Evolutionary conservation across 139 green algal species (phyloP), one percentile per base, ranked within the genome.

Genomic region (Micractinium conductrix): DNA sequence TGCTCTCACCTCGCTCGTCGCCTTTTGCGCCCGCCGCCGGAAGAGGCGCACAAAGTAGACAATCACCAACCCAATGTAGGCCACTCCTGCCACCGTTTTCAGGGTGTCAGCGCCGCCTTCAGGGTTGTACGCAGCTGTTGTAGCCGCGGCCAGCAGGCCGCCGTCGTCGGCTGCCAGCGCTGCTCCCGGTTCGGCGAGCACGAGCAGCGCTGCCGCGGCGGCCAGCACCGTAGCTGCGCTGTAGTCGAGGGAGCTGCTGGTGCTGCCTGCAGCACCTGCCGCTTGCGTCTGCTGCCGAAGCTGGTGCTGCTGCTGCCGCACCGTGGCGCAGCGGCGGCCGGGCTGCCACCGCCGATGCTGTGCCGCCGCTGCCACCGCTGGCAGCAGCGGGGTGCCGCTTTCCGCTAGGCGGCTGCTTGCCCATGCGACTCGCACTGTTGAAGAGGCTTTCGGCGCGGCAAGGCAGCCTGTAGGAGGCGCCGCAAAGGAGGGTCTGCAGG

Each of bases 71-170:
- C 38, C 63, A 35, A 88, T 80, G 83, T 93, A 93, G 21, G 38
- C 83, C 16, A 81, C 74, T 7, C 90, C 90, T 28, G 84, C 86
- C 14, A 91, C 33, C 22, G 81, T 91, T 33, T 90, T 92, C n/a
- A 93, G 79, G 2, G 74, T 72, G 19, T 92, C 90, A 24, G 71
- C 58, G 16, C 90, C 88, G 38, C 45, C 72, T 4, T 33, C 48
- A 7, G 88, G 88, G 58, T 88, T 84, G 76, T 93, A 93, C 0
- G 37, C n/a, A n/a, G n/a, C n/a, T n/a, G n/a, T n/a, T n/a, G n/a
- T n/a, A n/a, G n/a, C n/a, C n/a, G n/a, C n/a, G n/a, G n/a, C n/a
- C n/a, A n/a, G n/a, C n/a, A 21, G 22, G 30, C 55, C 35, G 62
- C 78, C 37, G 50, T n/a, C 62, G 1, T 83, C 85, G 30, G 22